Base-by-base conservation (phyloP, 371 early-diverging fungal species). In the Batkoa obscura region DNA sequence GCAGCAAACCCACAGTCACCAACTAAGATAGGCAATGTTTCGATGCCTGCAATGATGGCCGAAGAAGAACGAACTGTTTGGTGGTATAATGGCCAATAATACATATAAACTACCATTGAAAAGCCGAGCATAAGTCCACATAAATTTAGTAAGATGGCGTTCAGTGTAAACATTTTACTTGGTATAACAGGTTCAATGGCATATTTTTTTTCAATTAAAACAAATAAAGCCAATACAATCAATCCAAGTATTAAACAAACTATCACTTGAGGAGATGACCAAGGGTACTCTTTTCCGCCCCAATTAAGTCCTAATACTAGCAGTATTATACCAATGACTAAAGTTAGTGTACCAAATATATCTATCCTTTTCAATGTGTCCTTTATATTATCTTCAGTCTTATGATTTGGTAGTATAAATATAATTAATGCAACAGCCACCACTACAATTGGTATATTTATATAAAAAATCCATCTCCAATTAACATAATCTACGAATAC, bases 201-300 rank as follows among this genome's bases (percentile, higher is more conserved):
- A 17, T 15, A 47, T 17, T 17, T 47, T 8, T 13, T 6, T 17
- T 47, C 47, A 47, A 47, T 30, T 17, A 9, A 13, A 17, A 47
- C 17, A 17, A 47, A 47, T 30, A 47, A 9, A 47, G 8, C 47
- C 9, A 47, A 17, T 8, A 30, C n/a, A 8, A 47, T 6, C 8
- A 47, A 9, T 13, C 47, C 30, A 8, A 30, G 6, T 30, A 47
- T 30, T 13, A 47, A 30, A 17, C 47, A 13, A 13, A 17, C 17
- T 13, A 47, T 30, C 17, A 47, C 47, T 47, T 9, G 17, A 9
- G 35, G 12, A 3, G 50, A 50, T 32, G 8, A 32, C 50, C 50
- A 50, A 50, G 50, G 9, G 75, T 78, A 68, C 82, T 86, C 34
- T 82, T 70, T 3, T 13, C 62, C 62, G 35, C 62, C 62, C 62